Evolutionary conservation across 768 basidiomycete species (phyloP).

Genomic region (Termitomyces titanicus): DNA sequence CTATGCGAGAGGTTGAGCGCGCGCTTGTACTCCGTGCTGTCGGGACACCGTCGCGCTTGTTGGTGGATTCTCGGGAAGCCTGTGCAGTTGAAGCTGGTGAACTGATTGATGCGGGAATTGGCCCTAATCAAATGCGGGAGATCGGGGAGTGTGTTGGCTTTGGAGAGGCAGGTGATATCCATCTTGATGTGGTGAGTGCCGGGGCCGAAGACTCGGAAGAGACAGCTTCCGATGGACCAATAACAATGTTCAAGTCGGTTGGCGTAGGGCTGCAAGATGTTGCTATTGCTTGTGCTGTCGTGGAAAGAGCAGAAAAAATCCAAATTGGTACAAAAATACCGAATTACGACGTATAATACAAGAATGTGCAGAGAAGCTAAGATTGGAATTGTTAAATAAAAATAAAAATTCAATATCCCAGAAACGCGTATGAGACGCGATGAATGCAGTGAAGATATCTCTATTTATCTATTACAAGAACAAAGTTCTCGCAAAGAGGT

Average conservation of each 20-base stretch:
- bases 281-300: constrained; percentile 69
- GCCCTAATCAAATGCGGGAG: constrained; percentile 47
- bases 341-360: constrained; percentile 35
- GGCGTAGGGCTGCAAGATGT: constrained; percentile 88
- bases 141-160: constrained; percentile 58
- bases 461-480: no score
- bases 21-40: constrained; percentile 52
- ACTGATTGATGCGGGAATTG: constrained; percentile 53
- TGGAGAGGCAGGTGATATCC: constrained; percentile 10
- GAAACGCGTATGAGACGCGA: no score
- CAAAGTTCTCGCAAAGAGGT: no score
- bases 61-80: constrained; percentile 74
- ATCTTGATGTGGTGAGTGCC: neutral
- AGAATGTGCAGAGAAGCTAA: no score
- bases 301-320: constrained; percentile 53
- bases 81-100: constrained; percentile 83
- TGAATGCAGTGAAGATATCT: no score
- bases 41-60: constrained; percentile 29
- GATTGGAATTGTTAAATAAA: no score
- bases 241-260: constrained; percentile 83
- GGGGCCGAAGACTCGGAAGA: constrained; percentile 10
- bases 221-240: neutral
- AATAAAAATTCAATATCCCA: no score
- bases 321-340: constrained; percentile 48
- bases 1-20: constrained; percentile 74